A percentile compares a stretch with the other conserved stretches of the same genome.
Evolutionary conservation across 169 alveolate species (phyloP).

Genomic region (Cryptosporidium baileyi): DNA sequence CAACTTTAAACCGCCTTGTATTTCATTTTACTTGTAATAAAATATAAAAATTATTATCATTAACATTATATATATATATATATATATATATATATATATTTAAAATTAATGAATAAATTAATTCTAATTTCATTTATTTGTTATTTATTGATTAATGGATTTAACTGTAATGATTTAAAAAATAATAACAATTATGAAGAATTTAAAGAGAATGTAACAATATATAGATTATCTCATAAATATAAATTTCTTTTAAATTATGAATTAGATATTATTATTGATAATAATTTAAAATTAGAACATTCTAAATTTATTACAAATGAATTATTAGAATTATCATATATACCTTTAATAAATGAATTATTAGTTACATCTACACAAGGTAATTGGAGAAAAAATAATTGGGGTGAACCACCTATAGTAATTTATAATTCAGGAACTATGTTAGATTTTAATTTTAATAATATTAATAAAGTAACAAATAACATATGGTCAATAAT

Average conservation of each 20-base stretch:
- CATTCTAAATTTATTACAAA: not conserved
- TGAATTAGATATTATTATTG: conserved; percentile 4
- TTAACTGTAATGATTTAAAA: not conserved
- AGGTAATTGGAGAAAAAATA: conserved; percentile 38
- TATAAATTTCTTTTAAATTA: conserved; percentile 11
- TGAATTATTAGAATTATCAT: not conserved
- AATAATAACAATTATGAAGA: not conserved
- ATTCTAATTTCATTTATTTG: not conserved
- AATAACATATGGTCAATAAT: not conserved
- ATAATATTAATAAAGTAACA: not conserved
- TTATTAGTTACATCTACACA: conserved; percentile 23
- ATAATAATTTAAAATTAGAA: not conserved
- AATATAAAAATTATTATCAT: no score
- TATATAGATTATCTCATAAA: conserved; percentile 28
- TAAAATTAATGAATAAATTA: not conserved
- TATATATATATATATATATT: not conserved
- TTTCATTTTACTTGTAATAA: no score
- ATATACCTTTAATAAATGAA: not conserved
- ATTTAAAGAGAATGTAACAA: not conserved
- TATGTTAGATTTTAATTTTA: not conserved
- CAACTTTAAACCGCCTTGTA: no score
- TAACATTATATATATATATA: no score
- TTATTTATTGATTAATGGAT: no score
- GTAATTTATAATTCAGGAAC: conserved; percentile 15
- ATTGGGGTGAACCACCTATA: conserved; percentile 59